These are phyloP conservation scores for Aegilops bicornis DNA, from an alignment of 176 grass and related monocot species.

Conservation along the genomic window DNA sequence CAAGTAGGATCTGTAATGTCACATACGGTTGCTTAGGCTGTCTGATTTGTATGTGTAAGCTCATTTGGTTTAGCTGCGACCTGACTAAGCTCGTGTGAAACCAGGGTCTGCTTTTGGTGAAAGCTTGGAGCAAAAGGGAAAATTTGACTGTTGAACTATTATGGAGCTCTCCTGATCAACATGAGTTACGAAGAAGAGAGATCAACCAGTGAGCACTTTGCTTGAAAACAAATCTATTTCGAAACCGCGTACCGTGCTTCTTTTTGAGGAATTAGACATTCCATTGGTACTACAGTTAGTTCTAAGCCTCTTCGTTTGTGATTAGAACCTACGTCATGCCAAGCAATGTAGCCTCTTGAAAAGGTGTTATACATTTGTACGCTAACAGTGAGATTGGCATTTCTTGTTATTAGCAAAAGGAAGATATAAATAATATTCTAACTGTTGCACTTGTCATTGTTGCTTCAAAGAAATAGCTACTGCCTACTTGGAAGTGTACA, in stretches of 20 bases:
- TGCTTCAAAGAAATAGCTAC: background rate
- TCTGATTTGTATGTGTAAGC: background rate
- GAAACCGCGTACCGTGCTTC: background rate
- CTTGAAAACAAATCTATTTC: constrained; percentile 20
- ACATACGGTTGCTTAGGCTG: background rate
- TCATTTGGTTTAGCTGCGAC: background rate
- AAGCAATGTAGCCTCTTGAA: background rate
- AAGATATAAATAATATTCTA: background rate
- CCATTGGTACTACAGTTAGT: background rate
- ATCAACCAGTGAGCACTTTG: background rate
- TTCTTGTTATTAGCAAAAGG: background rate
- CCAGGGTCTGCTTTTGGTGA: background rate
- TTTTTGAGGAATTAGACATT: background rate
- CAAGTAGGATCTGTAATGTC: background rate
- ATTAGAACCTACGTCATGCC: no score
- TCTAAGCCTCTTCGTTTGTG: background rate
- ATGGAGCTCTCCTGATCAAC: background rate
- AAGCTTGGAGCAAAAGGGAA: background rate
- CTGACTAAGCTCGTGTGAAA: background rate
- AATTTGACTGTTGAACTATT: background rate
- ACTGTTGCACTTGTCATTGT: background rate
- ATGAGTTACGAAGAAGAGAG: background rate
- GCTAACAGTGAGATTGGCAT: background rate
- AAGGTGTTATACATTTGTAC: background rate
- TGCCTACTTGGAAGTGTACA: background rate